phyloP scores from a whole-genome alignment of 768 basidiomycete species.

The Leccinum subgranulosum region DNA sequence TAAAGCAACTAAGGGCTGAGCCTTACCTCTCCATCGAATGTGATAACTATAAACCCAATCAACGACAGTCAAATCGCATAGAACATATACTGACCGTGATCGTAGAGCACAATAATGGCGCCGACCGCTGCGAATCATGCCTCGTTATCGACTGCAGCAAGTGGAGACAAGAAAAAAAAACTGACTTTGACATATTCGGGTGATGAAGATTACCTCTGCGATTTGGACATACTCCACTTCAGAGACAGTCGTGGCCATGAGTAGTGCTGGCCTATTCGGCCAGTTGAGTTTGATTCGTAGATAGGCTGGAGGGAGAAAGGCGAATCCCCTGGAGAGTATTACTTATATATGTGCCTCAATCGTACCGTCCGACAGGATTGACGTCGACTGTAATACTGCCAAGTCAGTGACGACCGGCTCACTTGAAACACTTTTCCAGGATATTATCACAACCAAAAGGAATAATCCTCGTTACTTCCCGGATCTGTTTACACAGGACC shows the following conservation, averaged over 20 bases:
- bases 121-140: constrained; percentile 4
- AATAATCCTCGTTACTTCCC: neutral
- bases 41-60: constrained; percentile 7
- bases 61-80: neutral
- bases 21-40: constrained; percentile 15
- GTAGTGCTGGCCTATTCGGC: neutral
- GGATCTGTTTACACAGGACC: neutral
- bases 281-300: neutral
- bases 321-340: neutral
- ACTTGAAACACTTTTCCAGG: neutral
- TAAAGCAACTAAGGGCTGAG: neutral
- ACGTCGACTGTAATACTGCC: no score
- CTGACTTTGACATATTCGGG: constrained; percentile 14
- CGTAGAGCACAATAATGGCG: constrained; percentile 15
- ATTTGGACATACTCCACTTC: neutral
- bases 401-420: neutral
- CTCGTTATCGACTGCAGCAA: neutral
- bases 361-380: neutral
- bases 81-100: constrained; percentile 11
- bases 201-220: constrained; percentile 2
- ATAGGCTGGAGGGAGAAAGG: neutral
- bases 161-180: neutral
- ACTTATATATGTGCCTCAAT: neutral
- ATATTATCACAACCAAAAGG: neutral
- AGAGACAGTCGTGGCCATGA: neutral